Conservation (phyloP, 2,329 filamentous ascomycete species). For the Ilyonectria robusta region DNA sequence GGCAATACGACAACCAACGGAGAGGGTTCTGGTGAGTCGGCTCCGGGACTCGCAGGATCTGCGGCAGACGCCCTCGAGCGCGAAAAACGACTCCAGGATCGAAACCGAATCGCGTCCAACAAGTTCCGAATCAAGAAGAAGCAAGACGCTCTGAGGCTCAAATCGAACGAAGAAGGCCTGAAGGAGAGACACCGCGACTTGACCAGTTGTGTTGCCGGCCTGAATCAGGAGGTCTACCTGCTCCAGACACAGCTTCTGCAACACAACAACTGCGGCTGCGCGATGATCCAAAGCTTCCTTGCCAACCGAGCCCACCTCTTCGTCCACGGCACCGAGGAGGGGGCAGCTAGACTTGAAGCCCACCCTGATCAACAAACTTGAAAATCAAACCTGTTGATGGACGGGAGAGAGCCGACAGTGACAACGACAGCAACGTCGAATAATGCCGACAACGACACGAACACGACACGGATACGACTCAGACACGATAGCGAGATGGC, state of each 20-base stretch:
- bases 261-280: constrained; percentile 43
- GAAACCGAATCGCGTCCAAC: constrained; percentile 46
- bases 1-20: neutral
- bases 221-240: constrained; percentile 37
- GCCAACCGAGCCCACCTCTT: constrained; percentile 36
- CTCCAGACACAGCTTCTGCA: constrained; percentile 44
- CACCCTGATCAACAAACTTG: neutral
- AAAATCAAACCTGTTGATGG: neutral
- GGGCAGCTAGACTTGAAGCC: neutral
- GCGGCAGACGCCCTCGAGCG: neutral
- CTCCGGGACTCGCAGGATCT: no score
- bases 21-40: neutral
- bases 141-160: constrained; percentile 33
- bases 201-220: constrained; percentile 14
- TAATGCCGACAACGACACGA: neutral
- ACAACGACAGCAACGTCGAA: no score
- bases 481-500: no score
- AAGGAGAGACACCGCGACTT: constrained; percentile 36
- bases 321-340: constrained; percentile 17
- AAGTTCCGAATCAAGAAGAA: constrained; percentile 44
- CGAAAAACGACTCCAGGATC: constrained; percentile 24
- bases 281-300: constrained; percentile 44
- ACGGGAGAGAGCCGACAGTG: neutral
- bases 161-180: constrained; percentile 35
- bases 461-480: neutral